These are phyloP conservation scores for Byssoonygena ceratinophila DNA, from an alignment of 2,329 filamentous ascomycete genomes.

Conservation along the genomic window DNA sequence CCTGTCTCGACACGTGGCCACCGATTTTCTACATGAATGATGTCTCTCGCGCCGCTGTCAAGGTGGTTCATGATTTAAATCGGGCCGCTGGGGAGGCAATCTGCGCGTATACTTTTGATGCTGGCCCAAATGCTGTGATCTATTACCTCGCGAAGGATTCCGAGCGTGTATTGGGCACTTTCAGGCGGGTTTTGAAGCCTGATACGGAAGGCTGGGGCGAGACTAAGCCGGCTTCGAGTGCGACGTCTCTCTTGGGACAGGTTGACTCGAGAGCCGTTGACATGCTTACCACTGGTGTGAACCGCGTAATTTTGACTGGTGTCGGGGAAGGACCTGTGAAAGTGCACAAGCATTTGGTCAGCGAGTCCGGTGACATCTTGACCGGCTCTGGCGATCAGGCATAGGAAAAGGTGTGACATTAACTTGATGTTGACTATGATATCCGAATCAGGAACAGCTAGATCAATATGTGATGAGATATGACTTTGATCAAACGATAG, in stretches of 20 bases:
- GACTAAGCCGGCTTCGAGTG: slow-evolving; percentile 42
- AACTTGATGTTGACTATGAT: not conserved
- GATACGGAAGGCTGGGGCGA: slow-evolving; percentile 41
- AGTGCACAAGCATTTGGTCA: slow-evolving; percentile 66
- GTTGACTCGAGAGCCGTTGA: slow-evolving; percentile 45
- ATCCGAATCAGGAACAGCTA: not conserved
- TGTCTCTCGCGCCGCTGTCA: slow-evolving; percentile 72
- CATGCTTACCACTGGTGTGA: slow-evolving; percentile 66
- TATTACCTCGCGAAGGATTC: slow-evolving; percentile 82
- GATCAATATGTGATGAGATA: slow-evolving; percentile 1
- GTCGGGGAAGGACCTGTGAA: slow-evolving; percentile 82
- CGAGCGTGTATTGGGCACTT: slow-evolving; percentile 61
- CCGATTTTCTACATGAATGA: slow-evolving; percentile 99
- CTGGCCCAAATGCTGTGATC: slow-evolving; percentile 90
- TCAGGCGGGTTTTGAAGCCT: slow-evolving; percentile 64
- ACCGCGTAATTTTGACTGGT: slow-evolving; percentile 77
- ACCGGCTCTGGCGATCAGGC: slow-evolving; percentile 16
- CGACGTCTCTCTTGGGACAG: slow-evolving; percentile 50
- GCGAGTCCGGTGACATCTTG: slow-evolving; percentile 49
- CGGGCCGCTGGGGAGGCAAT: slow-evolving; percentile 63
- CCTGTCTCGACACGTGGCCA: slow-evolving; percentile 86
- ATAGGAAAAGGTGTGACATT: not conserved
- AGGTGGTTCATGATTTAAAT: slow-evolving; percentile 84
- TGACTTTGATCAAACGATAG: not conserved
- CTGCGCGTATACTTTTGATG: slow-evolving; percentile 94